Conservation (phyloP, 208 protist species). For the Borovskyia barvae region DNA sequence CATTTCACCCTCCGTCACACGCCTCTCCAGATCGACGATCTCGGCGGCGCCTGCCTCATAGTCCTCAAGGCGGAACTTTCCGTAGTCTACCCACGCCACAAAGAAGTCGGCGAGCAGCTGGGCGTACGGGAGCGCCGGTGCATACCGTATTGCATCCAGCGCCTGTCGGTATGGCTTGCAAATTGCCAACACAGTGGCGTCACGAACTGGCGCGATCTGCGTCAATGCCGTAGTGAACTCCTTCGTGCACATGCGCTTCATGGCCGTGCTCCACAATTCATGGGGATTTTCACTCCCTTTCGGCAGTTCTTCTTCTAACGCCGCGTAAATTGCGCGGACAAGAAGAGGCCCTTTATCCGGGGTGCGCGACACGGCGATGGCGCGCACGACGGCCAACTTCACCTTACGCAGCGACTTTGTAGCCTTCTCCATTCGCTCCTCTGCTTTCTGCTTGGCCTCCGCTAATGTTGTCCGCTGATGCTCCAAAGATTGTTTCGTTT, state of each 20-base stretch:
- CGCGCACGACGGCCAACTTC: constrained; percentile 38
- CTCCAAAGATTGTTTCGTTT: background rate
- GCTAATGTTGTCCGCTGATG: background rate
- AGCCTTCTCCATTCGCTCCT: constrained; percentile 28
- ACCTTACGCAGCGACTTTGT: constrained; percentile 27
- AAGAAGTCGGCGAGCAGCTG: constrained; percentile 53
- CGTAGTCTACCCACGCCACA: constrained; percentile 41
- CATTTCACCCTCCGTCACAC: constrained; percentile 1
- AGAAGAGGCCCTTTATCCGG: constrained; percentile 49
- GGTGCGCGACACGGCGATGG: constrained; percentile 31
- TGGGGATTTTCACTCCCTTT: constrained; percentile 29
- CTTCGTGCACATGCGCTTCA: constrained; percentile 41
- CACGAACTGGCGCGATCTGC: constrained; percentile 14
- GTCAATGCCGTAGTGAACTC: constrained; percentile 32
- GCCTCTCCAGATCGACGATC: background rate
- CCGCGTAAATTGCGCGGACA: constrained; percentile 46
- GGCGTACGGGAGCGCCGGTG: constrained; percentile 38
- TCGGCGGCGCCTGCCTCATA: constrained; percentile 4
- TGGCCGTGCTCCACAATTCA: constrained; percentile 52
- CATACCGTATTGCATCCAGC: constrained; percentile 51
- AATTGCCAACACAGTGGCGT: background rate
- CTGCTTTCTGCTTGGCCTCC: constrained; percentile 17
- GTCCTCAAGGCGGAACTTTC: constrained; percentile 8
- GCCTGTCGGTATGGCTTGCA: constrained; percentile 30
- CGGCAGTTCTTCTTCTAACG: constrained; percentile 63